A percentile compares a stretch with the other conserved stretches of the same genome.
Conservation (phyloP, 2,329 filamentous ascomycete species). For the Colletotrichum limetticola region DNA sequence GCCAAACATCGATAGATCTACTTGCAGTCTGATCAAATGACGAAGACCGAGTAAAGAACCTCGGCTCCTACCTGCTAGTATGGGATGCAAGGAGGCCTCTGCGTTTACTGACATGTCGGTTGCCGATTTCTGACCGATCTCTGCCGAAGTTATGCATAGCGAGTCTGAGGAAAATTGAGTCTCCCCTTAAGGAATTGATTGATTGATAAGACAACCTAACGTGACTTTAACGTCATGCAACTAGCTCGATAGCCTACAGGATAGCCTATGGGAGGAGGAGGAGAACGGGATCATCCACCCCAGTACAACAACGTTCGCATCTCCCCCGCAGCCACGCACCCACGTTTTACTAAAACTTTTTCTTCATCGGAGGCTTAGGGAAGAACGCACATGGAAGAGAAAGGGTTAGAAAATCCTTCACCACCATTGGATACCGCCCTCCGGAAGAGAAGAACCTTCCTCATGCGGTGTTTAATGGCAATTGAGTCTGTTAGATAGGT, state of each 20-base stretch:
- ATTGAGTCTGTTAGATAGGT: not conserved
- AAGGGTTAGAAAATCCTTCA: not conserved
- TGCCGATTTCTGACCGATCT: not conserved
- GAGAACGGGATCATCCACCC: not conserved
- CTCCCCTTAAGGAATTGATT: not conserved
- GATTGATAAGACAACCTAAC: not conserved
- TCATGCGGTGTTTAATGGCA: conserved; percentile 8
- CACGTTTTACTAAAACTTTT: not conserved
- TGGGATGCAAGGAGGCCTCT: not conserved
- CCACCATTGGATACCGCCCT: not conserved
- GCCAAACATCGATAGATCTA: not conserved
- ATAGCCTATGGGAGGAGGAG: not conserved
- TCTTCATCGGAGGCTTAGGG: not conserved
- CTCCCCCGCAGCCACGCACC: conserved; percentile 9
- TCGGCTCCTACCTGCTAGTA: not conserved
- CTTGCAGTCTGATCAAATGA: not conserved
- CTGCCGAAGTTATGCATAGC: not conserved
- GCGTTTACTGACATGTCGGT: not conserved
- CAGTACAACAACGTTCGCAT: conserved; percentile 1
- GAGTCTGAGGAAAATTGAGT: not conserved
- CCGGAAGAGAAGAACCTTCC: not conserved
- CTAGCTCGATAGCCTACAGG: not conserved
- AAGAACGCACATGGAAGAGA: not conserved
- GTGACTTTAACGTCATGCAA: not conserved
- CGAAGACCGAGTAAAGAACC: no score